Percentiles rank a stretch among this genome's conserved stretches.
These are phyloP conservation scores for Magnaporthiopsis poae DNA, from an alignment of 2,329 filamentous ascomycete genomes.

Conservation along the genomic window DNA sequence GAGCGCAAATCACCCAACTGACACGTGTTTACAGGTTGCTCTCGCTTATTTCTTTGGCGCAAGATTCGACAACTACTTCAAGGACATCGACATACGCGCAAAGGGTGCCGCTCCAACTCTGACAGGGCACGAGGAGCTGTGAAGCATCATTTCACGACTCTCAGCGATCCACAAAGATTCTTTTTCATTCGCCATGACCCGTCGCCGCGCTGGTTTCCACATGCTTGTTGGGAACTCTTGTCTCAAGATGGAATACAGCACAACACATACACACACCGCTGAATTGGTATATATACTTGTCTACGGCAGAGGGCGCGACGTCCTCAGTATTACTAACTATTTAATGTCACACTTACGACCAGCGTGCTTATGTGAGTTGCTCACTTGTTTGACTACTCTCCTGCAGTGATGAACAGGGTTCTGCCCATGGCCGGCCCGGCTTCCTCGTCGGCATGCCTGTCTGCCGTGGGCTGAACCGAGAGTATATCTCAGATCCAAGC, in stretches of 20 bases:
- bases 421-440: neutral
- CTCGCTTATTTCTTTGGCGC: conserved; percentile 73
- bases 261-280: neutral
- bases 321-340: neutral
- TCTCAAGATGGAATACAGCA: conserved; percentile 2
- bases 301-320: neutral
- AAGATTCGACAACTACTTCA: conserved; percentile 62
- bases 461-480: neutral
- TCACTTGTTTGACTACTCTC: too few species aligned
- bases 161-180: neutral
- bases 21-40: conserved; percentile 48
- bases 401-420: neutral
- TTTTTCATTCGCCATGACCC: neutral
- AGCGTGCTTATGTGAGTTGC: neutral
- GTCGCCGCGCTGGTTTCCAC: conserved; percentile 1
- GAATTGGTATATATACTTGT: conserved; percentile 4
- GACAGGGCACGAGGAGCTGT: conserved; percentile 23
- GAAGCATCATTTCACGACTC: neutral
- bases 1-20: neutral
- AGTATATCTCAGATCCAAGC: neutral
- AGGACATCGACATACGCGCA: conserved; percentile 33
- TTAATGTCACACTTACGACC: neutral
- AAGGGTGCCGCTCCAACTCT: conserved; percentile 6
- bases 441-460: neutral
- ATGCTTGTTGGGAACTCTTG: neutral